Evolutionary conservation across 805 yeast species (phyloP), one percentile per base, ranked within the genome.

Genomic region (Pichia manshurica): DNA sequence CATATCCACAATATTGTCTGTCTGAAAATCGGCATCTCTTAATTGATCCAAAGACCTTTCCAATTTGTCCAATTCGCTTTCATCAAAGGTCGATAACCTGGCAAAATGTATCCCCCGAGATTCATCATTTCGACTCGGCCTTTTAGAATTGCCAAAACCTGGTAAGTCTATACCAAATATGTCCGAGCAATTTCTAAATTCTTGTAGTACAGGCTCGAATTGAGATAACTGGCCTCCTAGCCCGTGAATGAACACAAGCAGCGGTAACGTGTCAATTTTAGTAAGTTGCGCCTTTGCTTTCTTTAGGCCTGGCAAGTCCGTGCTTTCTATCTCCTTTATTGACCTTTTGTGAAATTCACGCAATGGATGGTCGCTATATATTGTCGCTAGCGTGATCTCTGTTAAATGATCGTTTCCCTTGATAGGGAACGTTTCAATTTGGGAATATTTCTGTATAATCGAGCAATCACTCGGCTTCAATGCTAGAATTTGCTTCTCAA

Each of bases 161-260:
- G 96, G 96, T 44, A 89, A 67, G 61, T 90, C 98, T 15, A 90
- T 55, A 0, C 90, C 78, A 36, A 85, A 59, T 17, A 88, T 74
- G 47, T 79, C 82, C 51, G 79, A 75, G 52, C 81, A 75, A 53
- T 77, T 80, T 31, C 83, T 68, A 54, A 86, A 77, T 44, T 78
- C 69, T 23, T 79, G 81, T 61, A 87, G 65, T 34, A 87, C 66
- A 1, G 83, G 81, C 57, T 86, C 93, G 62, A 90, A 90, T 62
- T 89, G 96, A 20, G 87, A 78, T 60, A 86, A 69, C 56, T 82
- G 91, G 2, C 98, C 98, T 1, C 97, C 98, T 19, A 91, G 64
- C 0, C 98, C 98, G 67, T 89, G 97, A 17, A 90, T 60, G 48
- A 88, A 77, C 2, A 87, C 65, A 5, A 84, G 63, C 2, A 81